Percentiles rank a stretch among this genome's conserved stretches.
phyloP scores from a whole-genome alignment of 306 rosid species.

The Biancaea sappan region DNA sequence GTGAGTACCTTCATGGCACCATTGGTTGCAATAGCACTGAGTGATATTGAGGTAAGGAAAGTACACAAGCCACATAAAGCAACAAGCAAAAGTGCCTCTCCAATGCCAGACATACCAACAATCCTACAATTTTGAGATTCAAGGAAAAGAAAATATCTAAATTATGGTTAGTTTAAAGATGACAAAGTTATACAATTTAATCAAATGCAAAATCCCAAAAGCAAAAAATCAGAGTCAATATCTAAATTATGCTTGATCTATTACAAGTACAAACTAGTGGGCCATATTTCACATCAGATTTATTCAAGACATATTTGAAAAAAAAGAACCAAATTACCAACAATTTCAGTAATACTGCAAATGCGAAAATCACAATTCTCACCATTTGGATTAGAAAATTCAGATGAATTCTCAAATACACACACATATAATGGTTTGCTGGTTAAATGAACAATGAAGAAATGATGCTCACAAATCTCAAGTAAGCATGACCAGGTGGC shows the following conservation, averaged over 20 bases:
- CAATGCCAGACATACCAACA: slow-evolving; percentile 98
- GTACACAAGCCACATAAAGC: slow-evolving; percentile 89
- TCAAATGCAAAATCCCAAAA: slow-evolving; percentile 20
- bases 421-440: no score
- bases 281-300: background rate
- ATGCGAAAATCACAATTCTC: background rate
- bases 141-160: slow-evolving; percentile 28
- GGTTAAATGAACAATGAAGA: no score
- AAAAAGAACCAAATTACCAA: background rate
- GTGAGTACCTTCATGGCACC: slow-evolving; percentile 97
- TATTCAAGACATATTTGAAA: background rate
- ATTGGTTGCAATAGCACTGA: slow-evolving; percentile 99
- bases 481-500: no score
- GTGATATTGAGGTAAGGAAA: slow-evolving; percentile 88
- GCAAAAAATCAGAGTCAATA: background rate
- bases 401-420: no score
- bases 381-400: background rate
- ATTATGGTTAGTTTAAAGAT: slow-evolving; percentile 20
- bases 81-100: slow-evolving; percentile 74
- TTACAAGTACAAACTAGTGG: slow-evolving; percentile 2
- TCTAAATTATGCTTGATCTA: slow-evolving; percentile 3
- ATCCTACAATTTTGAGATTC: slow-evolving; percentile 67
- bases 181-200: slow-evolving; percentile 32
- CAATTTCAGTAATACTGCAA: background rate
- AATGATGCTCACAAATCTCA: no score